Evolutionary conservation across 1,139 yeast genomes (phyloP).

Genomic region (Yamadazyma membranifaciens): DNA sequence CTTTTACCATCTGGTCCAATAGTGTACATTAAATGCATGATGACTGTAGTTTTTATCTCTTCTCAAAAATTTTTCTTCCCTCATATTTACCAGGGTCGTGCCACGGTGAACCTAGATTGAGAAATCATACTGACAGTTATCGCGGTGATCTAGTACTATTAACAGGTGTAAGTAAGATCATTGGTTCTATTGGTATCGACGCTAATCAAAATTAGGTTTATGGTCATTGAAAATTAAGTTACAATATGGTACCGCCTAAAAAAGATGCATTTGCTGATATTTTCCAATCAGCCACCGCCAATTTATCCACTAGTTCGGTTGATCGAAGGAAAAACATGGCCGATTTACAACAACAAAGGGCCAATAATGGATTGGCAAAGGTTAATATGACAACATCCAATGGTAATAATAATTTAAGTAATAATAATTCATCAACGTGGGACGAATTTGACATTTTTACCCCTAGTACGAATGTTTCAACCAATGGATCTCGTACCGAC

Average conservation of each 20-base stretch:
- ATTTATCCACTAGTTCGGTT: slow-evolving; percentile 6
- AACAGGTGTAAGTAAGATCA: too few relatives aligned
- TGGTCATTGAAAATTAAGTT: not conserved
- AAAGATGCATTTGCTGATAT: slow-evolving; percentile 51
- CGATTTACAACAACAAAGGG: slow-evolving; percentile 12
- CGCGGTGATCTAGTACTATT: too few relatives aligned
- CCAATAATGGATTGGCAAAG: slow-evolving; percentile 1
- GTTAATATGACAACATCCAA: not conserved
- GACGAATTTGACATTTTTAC: slow-evolving; percentile 15
- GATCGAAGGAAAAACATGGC: slow-evolving; percentile 13
- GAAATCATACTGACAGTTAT: not conserved
- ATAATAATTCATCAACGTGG: slow-evolving; percentile 8
- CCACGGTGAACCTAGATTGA: not conserved
- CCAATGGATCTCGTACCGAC: slow-evolving; percentile 3
- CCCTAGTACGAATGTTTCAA: not conserved
- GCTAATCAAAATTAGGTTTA: not conserved
- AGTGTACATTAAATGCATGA: slow-evolving; percentile 98
- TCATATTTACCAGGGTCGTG: not conserved
- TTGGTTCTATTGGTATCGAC: too few relatives aligned
- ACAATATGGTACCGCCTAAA: slow-evolving; percentile 30
- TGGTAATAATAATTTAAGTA: not conserved
- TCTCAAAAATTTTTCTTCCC: slow-evolving; percentile 5
- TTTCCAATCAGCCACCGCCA: slow-evolving; percentile 34
- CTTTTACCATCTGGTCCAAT: slow-evolving; percentile 93
- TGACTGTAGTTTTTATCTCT: slow-evolving; percentile 3